Evolutionary conservation across 257 asterid genomes (phyloP), one percentile per base, ranked within the genome.

Genomic region (Nyctanthes arbortristis): DNA sequence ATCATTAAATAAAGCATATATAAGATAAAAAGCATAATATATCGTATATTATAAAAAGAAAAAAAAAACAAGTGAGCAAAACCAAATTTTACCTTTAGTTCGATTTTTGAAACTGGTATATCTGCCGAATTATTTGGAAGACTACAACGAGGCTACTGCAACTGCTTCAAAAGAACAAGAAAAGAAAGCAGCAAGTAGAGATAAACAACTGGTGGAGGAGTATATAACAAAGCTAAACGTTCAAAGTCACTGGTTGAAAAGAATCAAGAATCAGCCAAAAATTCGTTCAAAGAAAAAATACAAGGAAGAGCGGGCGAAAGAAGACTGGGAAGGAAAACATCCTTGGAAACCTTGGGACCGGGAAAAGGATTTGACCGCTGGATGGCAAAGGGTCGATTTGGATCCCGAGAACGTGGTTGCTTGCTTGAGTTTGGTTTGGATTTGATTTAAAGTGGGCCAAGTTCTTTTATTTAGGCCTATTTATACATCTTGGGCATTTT

Each of bases 331-430:
- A 73, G 97, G 80, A 61, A 86, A 72, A 5, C 99, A 93, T 77
- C 99, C 99, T 2, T 91, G 99, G 99, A 93, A 82, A 73, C 99
- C 99, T 33, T 89, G 99, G 97, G 97, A 91, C 61, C 89, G 99
- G 6, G 97, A 91, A 67, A 93, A 87, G 80, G 97, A 93, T 84
- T 80, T 90, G 84, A 84, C 95, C 7, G 98, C 98, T 0, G 98
- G 98, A 73, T 84, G 97, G 78, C 96, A 79, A 76, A 91, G 45
- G 27, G 95, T 89, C 52, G 91, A 87, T 27, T 74, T 91, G 36
- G 96, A 91, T 24, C 22, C 76, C 1, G 89, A 88, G 22, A 82
- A 79, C 82, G 89, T 93, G 96, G 69, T 79, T 20, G 78, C 88
- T 69, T 97, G 99, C 47, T 80, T 93, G 9, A 55, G 92, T 57